Conservation (phyloP, 352 stramenopile genomes). For the Saprolegnia parasitica region DNA sequence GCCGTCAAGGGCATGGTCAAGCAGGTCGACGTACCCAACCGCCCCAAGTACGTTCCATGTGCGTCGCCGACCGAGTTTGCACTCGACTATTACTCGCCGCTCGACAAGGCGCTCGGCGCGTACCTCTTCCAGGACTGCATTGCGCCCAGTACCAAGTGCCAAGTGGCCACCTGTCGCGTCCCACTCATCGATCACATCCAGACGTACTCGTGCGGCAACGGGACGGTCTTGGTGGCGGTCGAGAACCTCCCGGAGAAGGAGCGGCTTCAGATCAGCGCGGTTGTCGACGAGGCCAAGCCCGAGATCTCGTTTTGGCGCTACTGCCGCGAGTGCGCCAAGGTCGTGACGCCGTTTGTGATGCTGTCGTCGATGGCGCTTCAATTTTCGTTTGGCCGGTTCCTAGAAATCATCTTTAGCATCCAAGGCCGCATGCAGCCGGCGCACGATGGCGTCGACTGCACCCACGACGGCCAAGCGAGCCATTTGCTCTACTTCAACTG, state of each 20-base stretch:
- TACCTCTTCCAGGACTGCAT: constrained; percentile 30
- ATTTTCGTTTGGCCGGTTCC: constrained; percentile 96
- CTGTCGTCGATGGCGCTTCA: constrained; percentile 94
- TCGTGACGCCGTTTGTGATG: constrained; percentile 89
- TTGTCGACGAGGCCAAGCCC: constrained; percentile 29
- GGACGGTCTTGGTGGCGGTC: constrained; percentile 76
- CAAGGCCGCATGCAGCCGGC: constrained; percentile 32
- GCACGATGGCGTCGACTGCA: background rate
- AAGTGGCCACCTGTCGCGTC: constrained; percentile 75
- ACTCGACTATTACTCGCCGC: constrained; percentile 22
- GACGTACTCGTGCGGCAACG: constrained; percentile 64
- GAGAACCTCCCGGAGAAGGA: constrained; percentile 68
- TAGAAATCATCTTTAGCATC: constrained; percentile 96
- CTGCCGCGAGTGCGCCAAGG: constrained; percentile 90
- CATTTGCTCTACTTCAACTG: constrained; percentile 76
- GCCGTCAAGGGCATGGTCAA: constrained; percentile 36
- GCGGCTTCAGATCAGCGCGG: constrained; percentile 1
- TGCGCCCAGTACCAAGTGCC: constrained; percentile 62
- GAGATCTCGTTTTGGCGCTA: constrained; percentile 96
- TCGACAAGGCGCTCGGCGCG: constrained; percentile 20
- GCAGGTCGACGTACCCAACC: constrained; percentile 29
- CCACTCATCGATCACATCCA: constrained; percentile 81
- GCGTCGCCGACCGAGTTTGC: constrained; percentile 5
- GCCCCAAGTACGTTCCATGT: constrained; percentile 20
- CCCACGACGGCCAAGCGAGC: constrained; percentile 29